Base-by-base conservation (phyloP, 495 filamentous ascomycete genomes). In the Penicillium parvum region DNA sequence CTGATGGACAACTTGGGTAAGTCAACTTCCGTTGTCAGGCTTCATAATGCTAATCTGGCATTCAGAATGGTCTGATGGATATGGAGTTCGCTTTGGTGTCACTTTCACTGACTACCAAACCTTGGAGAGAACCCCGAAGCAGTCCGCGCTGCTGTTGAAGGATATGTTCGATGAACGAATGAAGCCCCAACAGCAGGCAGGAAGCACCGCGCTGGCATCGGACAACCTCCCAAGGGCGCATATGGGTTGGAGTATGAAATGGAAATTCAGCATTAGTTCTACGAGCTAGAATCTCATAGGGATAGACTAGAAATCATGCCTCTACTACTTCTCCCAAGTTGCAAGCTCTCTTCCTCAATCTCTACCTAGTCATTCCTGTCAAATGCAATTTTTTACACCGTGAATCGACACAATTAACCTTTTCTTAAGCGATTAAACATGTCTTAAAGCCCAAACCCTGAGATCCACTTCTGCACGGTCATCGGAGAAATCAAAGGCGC, bases 11-110 rank as follows among this genome's bases (percentile, higher is more conserved):
- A 58, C 20, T 34, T 58, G 14, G 44, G 60, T 64, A 47, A 16
- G 45, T 51, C 23, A 7, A 17, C 12, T 12, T 17, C 9, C 27
- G 2, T 16, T 17, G n/a, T 11, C 15, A 9, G 3, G 12, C 25
- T 16, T 26, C 6, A 5, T 9, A 17, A 8, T 21, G 15, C 33
- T 32, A 26, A 32, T 28, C n/a, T 10, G 5, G 32, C 15, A 15
- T 33, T 3, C 15, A 50, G 69, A 73, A 41, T 73, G 69, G 69
- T 81, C 83, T 36, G 82, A 85, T 57, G 82, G 83, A 5, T 86
- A 84, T 61, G 79, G 82, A 58, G 83, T 82, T 8, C 68, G 82
- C 16, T 87, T 85, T 56, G 83, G 83, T 25, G 79, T 87, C 35
- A 84, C 80, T 7, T 84, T 73, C 58, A 81, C 84, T 19, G 81